Evolutionary conservation across 208 protist genomes (phyloP).

Genomic region (Leptomonas pyrrhocoris): DNA sequence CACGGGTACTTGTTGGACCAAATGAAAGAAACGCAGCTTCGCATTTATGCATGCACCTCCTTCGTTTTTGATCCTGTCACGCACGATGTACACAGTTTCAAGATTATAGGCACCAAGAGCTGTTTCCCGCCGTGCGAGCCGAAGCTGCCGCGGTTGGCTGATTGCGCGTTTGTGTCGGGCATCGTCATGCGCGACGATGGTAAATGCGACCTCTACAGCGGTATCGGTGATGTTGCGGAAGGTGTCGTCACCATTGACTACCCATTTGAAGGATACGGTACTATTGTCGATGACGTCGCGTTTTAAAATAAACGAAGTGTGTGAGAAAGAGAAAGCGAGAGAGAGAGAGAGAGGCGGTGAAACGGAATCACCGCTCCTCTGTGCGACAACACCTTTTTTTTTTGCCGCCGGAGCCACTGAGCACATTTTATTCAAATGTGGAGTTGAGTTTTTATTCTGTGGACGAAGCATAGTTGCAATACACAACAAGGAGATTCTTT

Average conservation of each 20-base stretch:
- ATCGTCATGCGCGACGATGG: slow-evolving; percentile 50
- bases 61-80: slow-evolving; percentile 54
- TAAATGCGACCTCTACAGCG: slow-evolving; percentile 53
- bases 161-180: slow-evolving; percentile 57
- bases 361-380: background rate
- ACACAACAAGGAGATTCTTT: background rate
- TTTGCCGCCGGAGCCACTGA: background rate
- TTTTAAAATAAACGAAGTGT: slow-evolving; percentile 42
- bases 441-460: background rate
- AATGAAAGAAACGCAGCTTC: slow-evolving; percentile 38
- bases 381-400: background rate
- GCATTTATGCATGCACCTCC: slow-evolving; percentile 54
- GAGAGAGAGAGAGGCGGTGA: background rate
- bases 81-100: slow-evolving; percentile 48
- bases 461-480: background rate
- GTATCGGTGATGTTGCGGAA: slow-evolving; percentile 39
- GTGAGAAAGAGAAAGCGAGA: background rate
- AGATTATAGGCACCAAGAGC: slow-evolving; percentile 50
- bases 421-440: background rate
- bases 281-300: slow-evolving; percentile 44
- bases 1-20: slow-evolving; percentile 54
- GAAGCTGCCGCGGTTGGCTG: slow-evolving; percentile 36
- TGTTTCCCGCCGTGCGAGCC: slow-evolving; percentile 39
- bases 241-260: slow-evolving; percentile 59
- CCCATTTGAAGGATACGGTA: slow-evolving; percentile 59